A percentile compares a stretch with the other conserved stretches of the same genome.
These are phyloP conservation scores for Colletotrichum sp. DNA, from an alignment of 2,329 filamentous ascomycete species.

Conservation along the genomic window DNA sequence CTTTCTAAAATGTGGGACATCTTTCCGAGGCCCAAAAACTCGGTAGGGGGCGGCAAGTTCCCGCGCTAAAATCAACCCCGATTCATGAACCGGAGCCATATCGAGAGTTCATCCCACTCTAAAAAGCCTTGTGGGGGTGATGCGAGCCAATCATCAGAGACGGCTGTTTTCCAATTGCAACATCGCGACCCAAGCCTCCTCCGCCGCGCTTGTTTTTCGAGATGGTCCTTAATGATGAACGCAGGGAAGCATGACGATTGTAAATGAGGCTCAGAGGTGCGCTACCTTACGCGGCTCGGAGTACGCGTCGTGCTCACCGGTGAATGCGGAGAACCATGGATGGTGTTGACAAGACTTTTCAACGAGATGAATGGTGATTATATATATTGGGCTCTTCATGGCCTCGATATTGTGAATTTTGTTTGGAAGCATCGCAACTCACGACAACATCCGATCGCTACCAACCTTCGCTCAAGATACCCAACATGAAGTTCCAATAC, in stretches of 20 bases:
- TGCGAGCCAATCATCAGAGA: neutral
- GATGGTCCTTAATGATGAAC: neutral
- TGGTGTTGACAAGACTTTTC: neutral
- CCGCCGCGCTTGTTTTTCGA: neutral
- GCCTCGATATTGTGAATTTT: rapidly evolving
- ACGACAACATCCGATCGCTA: neutral
- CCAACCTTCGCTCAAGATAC: neutral
- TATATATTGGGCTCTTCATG: neutral
- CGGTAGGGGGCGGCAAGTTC: neutral
- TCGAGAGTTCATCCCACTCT: neutral
- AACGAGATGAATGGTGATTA: neutral
- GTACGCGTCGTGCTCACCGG: neutral
- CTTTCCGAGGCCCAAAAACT: neutral
- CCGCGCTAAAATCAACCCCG: neutral
- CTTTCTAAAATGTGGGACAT: neutral
- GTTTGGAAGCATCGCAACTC: neutral
- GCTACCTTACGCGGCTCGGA: neutral
- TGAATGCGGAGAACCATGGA: neutral
- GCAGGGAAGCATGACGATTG: neutral
- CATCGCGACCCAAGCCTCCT: neutral
- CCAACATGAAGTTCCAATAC: neutral
- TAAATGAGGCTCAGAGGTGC: neutral
- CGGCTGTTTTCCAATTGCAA: neutral
- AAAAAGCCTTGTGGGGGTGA: neutral
- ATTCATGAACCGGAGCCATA: neutral